These are phyloP conservation scores for Didymella segeticola DNA, from an alignment of 2,329 filamentous ascomycete species.

Conservation along the genomic window DNA sequence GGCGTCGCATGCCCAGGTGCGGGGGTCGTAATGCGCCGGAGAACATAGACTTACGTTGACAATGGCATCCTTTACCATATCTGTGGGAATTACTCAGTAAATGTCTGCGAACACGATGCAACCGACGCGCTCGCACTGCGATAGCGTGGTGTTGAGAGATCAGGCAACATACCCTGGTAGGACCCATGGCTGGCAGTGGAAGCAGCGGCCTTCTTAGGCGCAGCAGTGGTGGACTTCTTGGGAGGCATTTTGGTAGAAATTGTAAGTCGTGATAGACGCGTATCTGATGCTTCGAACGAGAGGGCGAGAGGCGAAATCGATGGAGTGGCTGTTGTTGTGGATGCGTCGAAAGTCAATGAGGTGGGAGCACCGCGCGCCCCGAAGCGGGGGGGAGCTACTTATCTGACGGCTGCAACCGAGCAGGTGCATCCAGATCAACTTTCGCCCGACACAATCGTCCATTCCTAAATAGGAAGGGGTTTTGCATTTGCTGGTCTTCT, in stretches of 20 bases:
- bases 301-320: conserved; percentile 29
- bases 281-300: conserved; percentile 46
- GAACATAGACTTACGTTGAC: conserved; percentile 68
- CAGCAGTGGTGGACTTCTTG: conserved; percentile 65
- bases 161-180: conserved; percentile 67
- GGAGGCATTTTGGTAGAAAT: conserved; percentile 64
- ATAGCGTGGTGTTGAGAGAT: conserved; percentile 55
- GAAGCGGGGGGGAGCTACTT: conserved; percentile 37
- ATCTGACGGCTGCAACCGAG: conserved; percentile 40
- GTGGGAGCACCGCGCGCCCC: conserved; percentile 34
- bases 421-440: conserved; percentile 41
- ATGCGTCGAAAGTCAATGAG: conserved; percentile 35
- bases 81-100: conserved; percentile 62
- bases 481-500: conserved; percentile 26
- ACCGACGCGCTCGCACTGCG: conserved; percentile 49
- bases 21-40: conserved; percentile 56
- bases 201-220: conserved; percentile 64
- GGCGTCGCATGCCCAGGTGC: conserved; percentile 44
- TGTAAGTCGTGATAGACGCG: conserved; percentile 32
- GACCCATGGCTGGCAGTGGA: conserved; percentile 64
- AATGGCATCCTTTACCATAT: conserved; percentile 77
- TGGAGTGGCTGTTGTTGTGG: conserved; percentile 26
- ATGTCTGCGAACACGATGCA: conserved; percentile 58
- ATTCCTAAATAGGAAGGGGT: conserved; percentile 43
- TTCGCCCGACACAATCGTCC: conserved; percentile 30